Evolutionary conservation across 176 grass and related monocot species (phyloP).

Genomic region (Avena insularis): DNA sequence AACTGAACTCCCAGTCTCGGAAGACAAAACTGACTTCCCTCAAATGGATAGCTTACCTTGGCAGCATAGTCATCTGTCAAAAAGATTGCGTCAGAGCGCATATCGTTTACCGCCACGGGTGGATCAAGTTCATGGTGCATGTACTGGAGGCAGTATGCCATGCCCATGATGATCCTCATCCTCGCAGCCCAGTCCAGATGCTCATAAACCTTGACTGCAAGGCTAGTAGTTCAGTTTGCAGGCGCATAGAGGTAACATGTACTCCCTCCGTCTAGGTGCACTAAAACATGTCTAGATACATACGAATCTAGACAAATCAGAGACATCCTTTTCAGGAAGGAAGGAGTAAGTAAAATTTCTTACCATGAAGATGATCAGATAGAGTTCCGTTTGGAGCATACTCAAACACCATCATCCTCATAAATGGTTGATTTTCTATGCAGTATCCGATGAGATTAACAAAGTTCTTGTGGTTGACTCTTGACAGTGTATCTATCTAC

Average conservation of each 20-base stretch:
- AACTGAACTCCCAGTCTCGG: not conserved
- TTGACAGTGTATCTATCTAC: constrained; percentile 85
- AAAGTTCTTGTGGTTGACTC: constrained; percentile 95
- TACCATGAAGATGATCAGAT: constrained; percentile 87
- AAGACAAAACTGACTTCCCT: constrained; percentile 3
- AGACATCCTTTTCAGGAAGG: no score
- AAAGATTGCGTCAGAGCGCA: constrained; percentile 63
- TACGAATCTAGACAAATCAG: no score
- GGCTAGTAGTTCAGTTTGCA: constrained; percentile 38
- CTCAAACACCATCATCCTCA: constrained; percentile 96
- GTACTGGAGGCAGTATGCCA: constrained; percentile 86
- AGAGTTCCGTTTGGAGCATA: constrained; percentile 88
- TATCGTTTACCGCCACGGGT: constrained; percentile 56
- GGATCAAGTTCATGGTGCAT: constrained; percentile 84
- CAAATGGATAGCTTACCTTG: constrained; percentile 60
- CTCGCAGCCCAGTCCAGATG: constrained; percentile 81
- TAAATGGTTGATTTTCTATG: constrained; percentile 84
- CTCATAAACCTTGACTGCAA: constrained; percentile 87
- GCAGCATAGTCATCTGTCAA: constrained; percentile 89
- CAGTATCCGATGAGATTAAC: constrained; percentile 90
- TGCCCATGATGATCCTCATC: constrained; percentile 96
- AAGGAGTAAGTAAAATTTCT: constrained; percentile 39
- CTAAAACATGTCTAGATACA: no score
- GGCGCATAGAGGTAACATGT: not conserved
- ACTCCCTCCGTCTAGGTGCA: no score